These are phyloP conservation scores for Hyparrhenia diplandra DNA, from an alignment of 176 grass and related monocot genomes.

Conservation along the genomic window DNA sequence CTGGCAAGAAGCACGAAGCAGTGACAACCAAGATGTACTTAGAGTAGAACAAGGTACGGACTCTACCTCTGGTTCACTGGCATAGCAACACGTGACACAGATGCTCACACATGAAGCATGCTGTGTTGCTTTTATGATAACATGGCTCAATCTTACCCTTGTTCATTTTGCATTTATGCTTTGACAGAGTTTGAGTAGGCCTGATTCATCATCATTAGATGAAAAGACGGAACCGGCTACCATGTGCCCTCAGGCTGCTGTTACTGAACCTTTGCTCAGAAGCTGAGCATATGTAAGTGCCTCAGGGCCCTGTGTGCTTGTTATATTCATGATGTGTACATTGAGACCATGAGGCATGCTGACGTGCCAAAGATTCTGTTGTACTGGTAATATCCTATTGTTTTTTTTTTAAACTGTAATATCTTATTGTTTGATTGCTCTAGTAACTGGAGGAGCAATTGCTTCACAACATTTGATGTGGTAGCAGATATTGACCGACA, in stretches of 20 bases:
- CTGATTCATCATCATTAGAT: not conserved
- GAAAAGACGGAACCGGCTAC: not conserved
- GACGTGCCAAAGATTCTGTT: conserved; percentile 33
- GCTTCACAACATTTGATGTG: not conserved
- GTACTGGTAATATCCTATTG: too few species aligned
- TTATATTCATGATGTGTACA: not conserved
- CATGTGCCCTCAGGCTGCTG: not conserved
- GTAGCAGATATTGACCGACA: not conserved
- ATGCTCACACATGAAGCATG: not conserved
- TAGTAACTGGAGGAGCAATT: not conserved
- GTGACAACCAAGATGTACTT: conserved; percentile 62
- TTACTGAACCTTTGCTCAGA: not conserved
- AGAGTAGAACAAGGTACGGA: conserved; percentile 56
- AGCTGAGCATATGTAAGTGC: not conserved
- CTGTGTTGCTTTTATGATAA: not conserved
- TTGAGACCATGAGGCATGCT: conserved; percentile 7
- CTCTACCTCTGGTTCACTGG: not conserved
- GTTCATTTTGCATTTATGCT: not conserved
- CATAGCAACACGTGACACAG: not conserved
- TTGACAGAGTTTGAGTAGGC: conserved; percentile 8
- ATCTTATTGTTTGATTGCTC: not conserved
- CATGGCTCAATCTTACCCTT: not conserved
- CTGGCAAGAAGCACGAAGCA: conserved; percentile 60
- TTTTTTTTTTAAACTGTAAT: too few species aligned
- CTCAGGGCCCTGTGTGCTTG: conserved; percentile 18